Percentiles rank a stretch among this genome's conserved stretches.
Evolutionary conservation across 2,329 filamentous ascomycete species (phyloP).

Genomic region (Coniosporium tulheliwenetii): DNA sequence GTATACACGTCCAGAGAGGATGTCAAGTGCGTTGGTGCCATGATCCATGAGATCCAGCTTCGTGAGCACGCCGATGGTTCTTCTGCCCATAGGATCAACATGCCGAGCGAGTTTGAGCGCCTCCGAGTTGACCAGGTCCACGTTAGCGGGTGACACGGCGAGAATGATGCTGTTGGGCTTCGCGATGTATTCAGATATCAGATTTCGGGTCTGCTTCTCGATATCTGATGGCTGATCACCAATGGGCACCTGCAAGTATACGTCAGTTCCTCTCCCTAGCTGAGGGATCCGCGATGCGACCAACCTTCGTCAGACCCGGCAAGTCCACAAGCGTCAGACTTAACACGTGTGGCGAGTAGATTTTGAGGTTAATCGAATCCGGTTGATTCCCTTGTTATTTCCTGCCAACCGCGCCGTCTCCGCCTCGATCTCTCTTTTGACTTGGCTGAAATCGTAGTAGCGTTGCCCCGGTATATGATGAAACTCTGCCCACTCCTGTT

Average conservation of each 20-base stretch:
- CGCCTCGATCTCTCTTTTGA: conserved; percentile 92
- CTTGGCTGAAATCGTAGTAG: conserved; percentile 82
- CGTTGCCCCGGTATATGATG: conserved; percentile 81
- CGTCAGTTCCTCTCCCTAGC: conserved; percentile 10
- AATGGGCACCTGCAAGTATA: conserved; percentile 58
- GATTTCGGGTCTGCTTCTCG: conserved; percentile 91
- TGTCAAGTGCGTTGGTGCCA: conserved; percentile 93
- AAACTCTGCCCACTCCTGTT: conserved; percentile 82
- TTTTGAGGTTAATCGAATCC: conserved; percentile 97
- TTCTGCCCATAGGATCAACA: conserved; percentile 84
- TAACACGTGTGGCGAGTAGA: conserved; percentile 92
- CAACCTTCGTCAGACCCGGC: conserved; percentile 84
- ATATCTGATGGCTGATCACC: conserved; percentile 96
- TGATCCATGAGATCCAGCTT: conserved; percentile 99
- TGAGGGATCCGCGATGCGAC: conserved; percentile 5
- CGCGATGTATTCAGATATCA: conserved; percentile 96
- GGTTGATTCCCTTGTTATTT: conserved; percentile 96
- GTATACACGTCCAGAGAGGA: conserved; percentile 92
- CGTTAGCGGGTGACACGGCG: conserved; percentile 91
- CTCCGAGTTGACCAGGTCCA: conserved; percentile 97
- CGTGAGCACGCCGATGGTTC: conserved; percentile 92
- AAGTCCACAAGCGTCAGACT: conserved; percentile 94
- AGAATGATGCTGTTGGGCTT: conserved; percentile 98
- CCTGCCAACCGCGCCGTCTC: conserved; percentile 91
- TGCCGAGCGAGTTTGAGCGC: conserved; percentile 91